Conservation (phyloP, 371 early-diverging fungal genomes). For the Thermomucor indicae-seudaticae region DNA sequence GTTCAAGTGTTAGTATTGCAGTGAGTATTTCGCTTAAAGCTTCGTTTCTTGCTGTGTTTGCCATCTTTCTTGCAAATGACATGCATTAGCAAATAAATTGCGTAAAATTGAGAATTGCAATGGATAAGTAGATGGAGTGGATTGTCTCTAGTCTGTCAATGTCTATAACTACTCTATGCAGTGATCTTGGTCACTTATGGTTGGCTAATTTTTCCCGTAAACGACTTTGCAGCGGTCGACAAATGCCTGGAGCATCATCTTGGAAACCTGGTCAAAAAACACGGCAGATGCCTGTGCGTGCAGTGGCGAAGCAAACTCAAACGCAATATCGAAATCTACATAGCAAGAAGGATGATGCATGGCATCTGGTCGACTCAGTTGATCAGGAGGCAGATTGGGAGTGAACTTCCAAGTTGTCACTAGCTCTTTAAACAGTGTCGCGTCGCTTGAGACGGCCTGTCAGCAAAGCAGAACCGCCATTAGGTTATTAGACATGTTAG, state of each 20-base stretch:
- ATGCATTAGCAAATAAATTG: no score
- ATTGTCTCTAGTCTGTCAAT: no score
- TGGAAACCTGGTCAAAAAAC: conserved; percentile 76
- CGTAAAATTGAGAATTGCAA: no score
- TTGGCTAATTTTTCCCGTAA: conserved; percentile 40
- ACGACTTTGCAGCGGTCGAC: conserved; percentile 57
- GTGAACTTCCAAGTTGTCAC: conserved; percentile 67
- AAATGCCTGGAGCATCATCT: conserved; percentile 73
- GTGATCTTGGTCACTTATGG: no score
- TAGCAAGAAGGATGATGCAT: conserved; percentile 51
- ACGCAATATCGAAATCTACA: conserved; percentile 72
- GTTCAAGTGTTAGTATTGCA: no score
- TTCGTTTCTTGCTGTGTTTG: no score
- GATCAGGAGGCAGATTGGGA: conserved; percentile 37
- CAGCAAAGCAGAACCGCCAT: no score
- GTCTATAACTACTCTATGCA: no score
- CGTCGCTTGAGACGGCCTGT: conserved; percentile 65
- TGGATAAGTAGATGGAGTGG: no score
- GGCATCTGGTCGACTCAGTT: conserved; percentile 20
- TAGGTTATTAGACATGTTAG: no score
- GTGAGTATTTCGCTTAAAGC: no score
- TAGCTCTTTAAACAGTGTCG: conserved; percentile 64
- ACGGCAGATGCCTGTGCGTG: conserved; percentile 70
- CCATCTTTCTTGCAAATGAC: no score
- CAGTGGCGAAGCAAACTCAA: conserved; percentile 74